Evolutionary conservation across 768 basidiomycete genomes (phyloP), one percentile per base, ranked within the genome.

Genomic region (Mrakia frigida): DNA sequence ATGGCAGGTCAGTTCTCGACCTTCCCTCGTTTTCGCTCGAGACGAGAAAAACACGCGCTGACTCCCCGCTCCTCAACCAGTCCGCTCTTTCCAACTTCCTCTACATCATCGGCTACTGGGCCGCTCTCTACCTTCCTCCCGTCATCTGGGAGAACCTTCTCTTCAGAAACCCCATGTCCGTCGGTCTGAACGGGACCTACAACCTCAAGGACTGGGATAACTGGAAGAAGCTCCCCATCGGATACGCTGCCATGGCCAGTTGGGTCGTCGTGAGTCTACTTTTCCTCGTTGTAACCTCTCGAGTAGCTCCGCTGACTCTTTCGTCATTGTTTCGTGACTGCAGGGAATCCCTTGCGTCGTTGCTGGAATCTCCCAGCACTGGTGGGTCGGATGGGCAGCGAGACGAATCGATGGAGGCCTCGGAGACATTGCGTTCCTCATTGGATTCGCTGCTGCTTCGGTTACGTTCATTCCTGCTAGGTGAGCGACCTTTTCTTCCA

Each of bases 351-450:
- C 76, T 5, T 50, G 35, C 50, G 28, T 73, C 6, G 73, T 71
- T 14, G 76, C 76, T n/a, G 76, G 76, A 0, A 77, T 77, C 59
- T 39, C 70, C 21, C 76, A 77, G 52, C 52, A 65, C 16, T 77
- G 76, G 76, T 77, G 76, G 76, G 61, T 77, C 37, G 76, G 76
- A 33, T 77, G 76, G 76, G 76, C 70, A 33, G 76, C 76, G 3
- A 10, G 68, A 52, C 39, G 63, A n/a, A 77, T 77, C 63, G 60
- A 77, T 28, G 76, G 76, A 31, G 76, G 76, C 3, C 25, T 65
- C 65, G 76, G 76, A 39, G 76, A 77, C 63, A 77, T 77, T 18
- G 76, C 70, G 14, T 77, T 77, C 53, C 53, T 77, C 46, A 35
- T 77, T 11, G 76, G 76, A 6, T 77, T 77, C 65, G 43, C 33